Evolutionary conservation across 2,329 filamentous ascomycete species (phyloP).

Genomic region (Talaromyces sp.): DNA sequence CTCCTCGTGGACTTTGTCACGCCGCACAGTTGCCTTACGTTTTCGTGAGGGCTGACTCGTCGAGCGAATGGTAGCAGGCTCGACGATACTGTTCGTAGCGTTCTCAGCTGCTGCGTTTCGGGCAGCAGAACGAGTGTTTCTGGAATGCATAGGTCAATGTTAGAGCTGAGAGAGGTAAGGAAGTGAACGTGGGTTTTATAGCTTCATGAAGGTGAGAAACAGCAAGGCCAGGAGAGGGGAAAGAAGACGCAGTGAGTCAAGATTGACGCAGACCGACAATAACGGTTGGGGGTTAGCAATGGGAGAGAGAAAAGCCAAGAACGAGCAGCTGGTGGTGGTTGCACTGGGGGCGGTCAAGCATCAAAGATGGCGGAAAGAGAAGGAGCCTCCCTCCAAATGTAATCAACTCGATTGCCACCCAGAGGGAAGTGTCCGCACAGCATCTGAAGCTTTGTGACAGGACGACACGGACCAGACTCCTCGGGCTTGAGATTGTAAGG

Average conservation of each 20-base stretch:
- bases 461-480: neutral
- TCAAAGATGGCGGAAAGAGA: neutral
- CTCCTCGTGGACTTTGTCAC: slow-evolving; percentile 40
- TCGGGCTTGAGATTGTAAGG: neutral
- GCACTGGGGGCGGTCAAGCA: neutral
- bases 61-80: slow-evolving; percentile 35
- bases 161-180: slow-evolving; percentile 13
- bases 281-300: neutral
- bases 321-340: neutral
- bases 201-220: slow-evolving; percentile 5
- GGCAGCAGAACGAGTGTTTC: slow-evolving; percentile 92
- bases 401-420: neutral
- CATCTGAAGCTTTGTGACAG: neutral
- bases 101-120: slow-evolving; percentile 67
- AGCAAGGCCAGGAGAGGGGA: slow-evolving; percentile 3
- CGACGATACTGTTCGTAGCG: slow-evolving; percentile 30
- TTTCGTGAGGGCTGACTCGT: slow-evolving; percentile 57
- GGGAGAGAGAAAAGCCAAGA: neutral
- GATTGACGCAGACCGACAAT: neutral
- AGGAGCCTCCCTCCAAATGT: neutral
- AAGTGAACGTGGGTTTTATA: neutral
- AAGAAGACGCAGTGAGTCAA: neutral
- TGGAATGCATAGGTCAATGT: slow-evolving; percentile 81
- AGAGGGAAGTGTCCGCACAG: neutral
- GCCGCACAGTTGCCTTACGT: slow-evolving; percentile 62